Base-by-base conservation (phyloP, 2,329 filamentous ascomycete genomes). In the Rhynchosporium secalis region DNA sequence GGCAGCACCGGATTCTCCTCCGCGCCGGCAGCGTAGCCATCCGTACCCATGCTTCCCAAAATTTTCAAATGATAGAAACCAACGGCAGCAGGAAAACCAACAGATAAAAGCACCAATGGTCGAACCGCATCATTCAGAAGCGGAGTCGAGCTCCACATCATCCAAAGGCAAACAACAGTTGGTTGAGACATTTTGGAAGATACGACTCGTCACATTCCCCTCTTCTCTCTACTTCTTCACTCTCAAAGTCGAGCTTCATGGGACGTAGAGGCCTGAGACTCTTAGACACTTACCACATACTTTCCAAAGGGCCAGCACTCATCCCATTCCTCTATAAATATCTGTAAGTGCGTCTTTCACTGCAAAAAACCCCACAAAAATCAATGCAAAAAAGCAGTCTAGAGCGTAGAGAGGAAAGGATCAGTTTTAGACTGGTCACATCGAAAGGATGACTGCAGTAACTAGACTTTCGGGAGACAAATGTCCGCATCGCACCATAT, bases 241-340 rank as follows among this genome's bases (percentile, higher is more conserved):
- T 41, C 43, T 33, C 45, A 49, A 28, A 45, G 3, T 43, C 51
- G 26, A 20, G 31, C 4, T 52, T 38, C 13, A 52, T n/a, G 33
- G 49, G 49, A 52, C 15, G n/a, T 38, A 8, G 15, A 12, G n/a
- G 20, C 20, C 20, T 20, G 20, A 20, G 20, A 20, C 20, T 20
- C 20, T 38, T 62, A 52, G 10, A 31, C 38, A 55, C 40, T 31
- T 58, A 64, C 62, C 55, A 56, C 62, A 61, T 58, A n/a, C 20
- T 4, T 12, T 13, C 13, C 20, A 20, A 52, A 8, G 31, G 49
- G 33, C 31, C 15, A 9, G n/a, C 13, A 4, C 15, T 43, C 41
- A 52, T 52, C 63, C 63, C 40, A 65, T 65, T 62, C 60, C 60
- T 58, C 29, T 41, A 9, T 47, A 20, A 20, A 20, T 20, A 20